These are phyloP conservation scores for Boechera divaricarpa DNA, from an alignment of 345 rosid species.

Conservation along the genomic window DNA sequence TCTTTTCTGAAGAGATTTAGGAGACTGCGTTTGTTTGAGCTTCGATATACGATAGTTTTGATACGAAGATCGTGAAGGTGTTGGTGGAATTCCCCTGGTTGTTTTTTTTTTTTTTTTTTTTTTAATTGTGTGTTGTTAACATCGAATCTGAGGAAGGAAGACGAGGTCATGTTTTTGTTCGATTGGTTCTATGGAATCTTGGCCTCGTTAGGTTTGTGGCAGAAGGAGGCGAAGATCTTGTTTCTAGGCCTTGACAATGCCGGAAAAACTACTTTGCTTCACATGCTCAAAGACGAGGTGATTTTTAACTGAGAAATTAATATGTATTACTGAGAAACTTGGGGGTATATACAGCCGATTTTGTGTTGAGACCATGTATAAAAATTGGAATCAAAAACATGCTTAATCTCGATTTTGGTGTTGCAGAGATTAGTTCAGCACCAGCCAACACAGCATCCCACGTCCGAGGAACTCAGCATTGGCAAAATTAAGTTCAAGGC, in stretches of 20 bases:
- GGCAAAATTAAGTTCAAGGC: slow-evolving; percentile 87
- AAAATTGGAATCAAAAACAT: background rate
- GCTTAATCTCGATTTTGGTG: slow-evolving; percentile 10
- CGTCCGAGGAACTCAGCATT: slow-evolving; percentile 81
- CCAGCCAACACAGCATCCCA: slow-evolving; percentile 81
- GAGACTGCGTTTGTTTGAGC: background rate
- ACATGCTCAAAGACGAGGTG: slow-evolving; percentile 96
- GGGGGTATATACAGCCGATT: background rate
- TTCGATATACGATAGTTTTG: slow-evolving; percentile 8
- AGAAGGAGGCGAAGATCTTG: slow-evolving; percentile 93
- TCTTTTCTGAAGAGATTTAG: background rate
- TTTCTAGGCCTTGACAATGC: slow-evolving; percentile 94
- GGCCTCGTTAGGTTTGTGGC: slow-evolving; percentile 84
- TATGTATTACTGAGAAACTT: background rate
- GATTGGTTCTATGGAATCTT: slow-evolving; percentile 94
- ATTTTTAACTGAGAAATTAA: background rate
- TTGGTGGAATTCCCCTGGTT: background rate
- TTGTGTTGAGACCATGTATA: background rate
- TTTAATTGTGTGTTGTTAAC: background rate
- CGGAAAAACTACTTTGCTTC: slow-evolving; percentile 95
- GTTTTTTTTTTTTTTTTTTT: no score
- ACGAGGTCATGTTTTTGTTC: slow-evolving; percentile 62
- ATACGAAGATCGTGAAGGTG: background rate
- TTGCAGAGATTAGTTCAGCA: slow-evolving; percentile 84
- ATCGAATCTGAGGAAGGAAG: slow-evolving; percentile 23